phyloP scores from a whole-genome alignment of 2,329 filamentous ascomycete genomes.

The Paraconiothyrium brasiliense region DNA sequence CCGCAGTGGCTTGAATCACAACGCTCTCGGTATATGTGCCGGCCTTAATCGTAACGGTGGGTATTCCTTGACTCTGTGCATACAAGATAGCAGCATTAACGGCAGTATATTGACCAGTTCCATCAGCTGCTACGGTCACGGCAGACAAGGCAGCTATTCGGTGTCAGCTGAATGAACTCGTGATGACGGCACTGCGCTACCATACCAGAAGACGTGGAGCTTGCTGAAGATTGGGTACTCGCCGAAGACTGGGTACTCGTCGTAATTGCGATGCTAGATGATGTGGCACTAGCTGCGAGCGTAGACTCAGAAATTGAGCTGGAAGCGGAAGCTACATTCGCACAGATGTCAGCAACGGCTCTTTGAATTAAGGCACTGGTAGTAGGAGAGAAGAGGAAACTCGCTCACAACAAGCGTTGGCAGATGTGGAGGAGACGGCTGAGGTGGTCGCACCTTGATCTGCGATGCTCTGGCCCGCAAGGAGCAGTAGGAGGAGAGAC shows the following conservation, averaged over 20 bases:
- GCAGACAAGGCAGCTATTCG: conserved; percentile 24
- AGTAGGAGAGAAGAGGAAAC: background rate
- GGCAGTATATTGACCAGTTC: conserved; percentile 56
- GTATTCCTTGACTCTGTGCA: conserved; percentile 53
- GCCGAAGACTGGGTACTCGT: background rate
- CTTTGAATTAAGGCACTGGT: background rate
- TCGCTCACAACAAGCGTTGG: background rate
- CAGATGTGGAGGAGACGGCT: background rate
- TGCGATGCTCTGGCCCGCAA: background rate
- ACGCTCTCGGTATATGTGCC: conserved; percentile 59
- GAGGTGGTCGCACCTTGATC: conserved; percentile 1
- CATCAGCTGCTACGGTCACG: conserved; percentile 57
- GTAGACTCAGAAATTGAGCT: background rate
- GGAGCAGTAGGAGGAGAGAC: background rate
- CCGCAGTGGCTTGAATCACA: conserved; percentile 51
- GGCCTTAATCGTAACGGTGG: conserved; percentile 56
- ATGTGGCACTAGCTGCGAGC: background rate
- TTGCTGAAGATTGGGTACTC: background rate
- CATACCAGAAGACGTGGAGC: background rate
- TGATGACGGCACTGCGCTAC: background rate
- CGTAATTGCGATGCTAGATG: background rate
- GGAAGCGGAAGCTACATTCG: background rate
- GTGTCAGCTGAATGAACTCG: background rate
- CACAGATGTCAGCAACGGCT: background rate
- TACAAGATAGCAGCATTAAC: conserved; percentile 57